phyloP scores from a whole-genome alignment of 129 eudicot genomes.

The Pseudognaphalium luteoalbum region DNA sequence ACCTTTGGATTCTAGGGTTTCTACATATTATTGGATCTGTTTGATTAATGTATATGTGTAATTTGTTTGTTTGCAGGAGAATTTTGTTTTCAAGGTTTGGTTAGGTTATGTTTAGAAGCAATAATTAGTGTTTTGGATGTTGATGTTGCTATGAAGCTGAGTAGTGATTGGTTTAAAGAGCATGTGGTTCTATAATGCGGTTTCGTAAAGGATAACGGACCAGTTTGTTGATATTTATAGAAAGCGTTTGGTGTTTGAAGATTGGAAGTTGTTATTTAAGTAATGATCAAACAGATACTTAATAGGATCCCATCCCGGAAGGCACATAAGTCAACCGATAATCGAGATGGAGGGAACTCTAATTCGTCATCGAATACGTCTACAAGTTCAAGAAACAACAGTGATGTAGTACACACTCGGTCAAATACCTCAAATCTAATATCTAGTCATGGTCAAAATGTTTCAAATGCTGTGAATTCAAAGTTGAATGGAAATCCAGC shows the following conservation, averaged over 20 bases:
- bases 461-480: conserved; percentile 27
- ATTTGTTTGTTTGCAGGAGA: conserved; percentile 29
- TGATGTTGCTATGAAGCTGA: conserved; percentile 21
- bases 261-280: conserved; percentile 33
- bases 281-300: conserved; percentile 65
- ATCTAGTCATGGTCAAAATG: conserved; percentile 28
- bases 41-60: conserved; percentile 6
- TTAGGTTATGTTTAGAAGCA: conserved; percentile 17
- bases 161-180: conserved; percentile 26
- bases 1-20: conserved; percentile 17
- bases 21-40: conserved; percentile 23
- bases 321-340: conserved; percentile 57
- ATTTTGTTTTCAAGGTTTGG: conserved; percentile 18
- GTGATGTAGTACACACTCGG: conserved; percentile 27
- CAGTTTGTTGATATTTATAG: conserved; percentile 7
- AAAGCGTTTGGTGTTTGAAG: conserved; percentile 15
- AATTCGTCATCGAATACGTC: conserved; percentile 47
- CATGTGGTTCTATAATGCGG: conserved; percentile 32
- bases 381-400: conserved; percentile 42
- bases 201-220: not conserved
- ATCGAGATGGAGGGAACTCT: conserved; percentile 64
- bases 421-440: conserved; percentile 33
- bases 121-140: conserved; percentile 20
- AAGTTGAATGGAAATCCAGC: conserved; percentile 41
- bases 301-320: conserved; percentile 66